These are phyloP conservation scores for Metarhizium sp. DNA, from an alignment of 2,329 filamentous ascomycete genomes.

Conservation along the genomic window DNA sequence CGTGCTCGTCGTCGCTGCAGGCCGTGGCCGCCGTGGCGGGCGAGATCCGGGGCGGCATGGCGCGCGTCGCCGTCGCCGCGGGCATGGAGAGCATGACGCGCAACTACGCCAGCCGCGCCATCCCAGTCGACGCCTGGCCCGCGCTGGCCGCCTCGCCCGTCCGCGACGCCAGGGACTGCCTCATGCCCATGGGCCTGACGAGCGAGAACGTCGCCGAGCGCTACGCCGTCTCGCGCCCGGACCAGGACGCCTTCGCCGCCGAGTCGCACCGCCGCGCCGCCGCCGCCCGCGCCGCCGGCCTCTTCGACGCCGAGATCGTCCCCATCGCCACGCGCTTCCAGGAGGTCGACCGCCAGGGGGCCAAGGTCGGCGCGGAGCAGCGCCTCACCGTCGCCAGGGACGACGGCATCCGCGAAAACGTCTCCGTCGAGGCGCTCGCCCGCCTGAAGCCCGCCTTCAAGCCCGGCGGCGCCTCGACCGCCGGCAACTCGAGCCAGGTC, in stretches of 20 bases:
- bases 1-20: slow-evolving; percentile 71
- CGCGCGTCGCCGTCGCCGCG: slow-evolving; percentile 68
- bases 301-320: slow-evolving; percentile 72
- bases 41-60: slow-evolving; percentile 64
- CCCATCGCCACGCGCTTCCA: slow-evolving; percentile 64
- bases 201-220: slow-evolving; percentile 78
- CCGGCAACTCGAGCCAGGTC: slow-evolving; percentile 79
- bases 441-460: slow-evolving; percentile 82
- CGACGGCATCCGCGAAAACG: slow-evolving; percentile 68
- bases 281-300: slow-evolving; percentile 56
- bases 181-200: slow-evolving; percentile 91
- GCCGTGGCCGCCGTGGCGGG: slow-evolving; percentile 67
- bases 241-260: slow-evolving; percentile 78
- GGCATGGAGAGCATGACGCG: slow-evolving; percentile 96
- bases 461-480: slow-evolving; percentile 65
- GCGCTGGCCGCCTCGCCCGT: slow-evolving; percentile 53
- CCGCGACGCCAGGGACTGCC: slow-evolving; percentile 70
- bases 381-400: slow-evolving; percentile 63
- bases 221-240: slow-evolving; percentile 62
- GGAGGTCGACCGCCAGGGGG: slow-evolving; percentile 52
- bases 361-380: slow-evolving; percentile 42
- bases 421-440: slow-evolving; percentile 60
- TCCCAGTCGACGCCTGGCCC: slow-evolving; percentile 74
- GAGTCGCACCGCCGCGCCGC: slow-evolving; percentile 66
- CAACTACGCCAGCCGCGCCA: slow-evolving; percentile 80